Evolutionary conservation across 2,329 filamentous ascomycete genomes (phyloP).

Genomic region (Colletotrichum abscissum): DNA sequence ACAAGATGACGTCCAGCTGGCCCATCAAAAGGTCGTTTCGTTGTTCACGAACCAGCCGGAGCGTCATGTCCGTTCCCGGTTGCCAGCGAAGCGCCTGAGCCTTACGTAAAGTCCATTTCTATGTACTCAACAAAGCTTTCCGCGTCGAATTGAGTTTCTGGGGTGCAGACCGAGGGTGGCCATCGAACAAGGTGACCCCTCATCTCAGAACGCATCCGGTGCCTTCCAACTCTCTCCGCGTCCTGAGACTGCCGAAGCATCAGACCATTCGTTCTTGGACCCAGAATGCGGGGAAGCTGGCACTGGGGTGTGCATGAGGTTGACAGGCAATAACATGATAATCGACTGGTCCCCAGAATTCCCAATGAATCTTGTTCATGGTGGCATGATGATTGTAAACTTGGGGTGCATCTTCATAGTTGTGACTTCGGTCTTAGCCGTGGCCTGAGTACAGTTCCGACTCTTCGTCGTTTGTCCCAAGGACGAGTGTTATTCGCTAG

Average conservation of each 20-base stretch:
- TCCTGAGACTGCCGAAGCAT: slow-evolving; percentile 30
- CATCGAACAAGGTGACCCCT: background rate
- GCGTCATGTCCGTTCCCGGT: slow-evolving; percentile 15
- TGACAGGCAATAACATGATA: slow-evolving; percentile 15
- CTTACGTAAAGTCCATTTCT: slow-evolving; percentile 9
- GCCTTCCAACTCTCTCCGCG: slow-evolving; percentile 23
- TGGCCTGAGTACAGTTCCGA: slow-evolving; percentile 10
- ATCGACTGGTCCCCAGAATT: slow-evolving; percentile 13
- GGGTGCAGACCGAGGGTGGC: background rate
- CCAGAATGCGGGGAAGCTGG: slow-evolving; percentile 30
- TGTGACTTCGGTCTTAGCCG: background rate
- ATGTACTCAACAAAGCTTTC: background rate
- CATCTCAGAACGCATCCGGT: background rate
- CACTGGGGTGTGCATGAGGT: background rate
- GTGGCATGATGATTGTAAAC: slow-evolving; percentile 13
- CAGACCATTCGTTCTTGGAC: slow-evolving; percentile 2
- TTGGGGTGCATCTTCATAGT: slow-evolving; percentile 6
- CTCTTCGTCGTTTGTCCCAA: background rate
- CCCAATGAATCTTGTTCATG: slow-evolving; percentile 1
- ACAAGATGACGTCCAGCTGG: slow-evolving; percentile 16
- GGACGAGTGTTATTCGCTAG: background rate
- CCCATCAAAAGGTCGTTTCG: background rate
- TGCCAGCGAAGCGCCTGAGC: background rate
- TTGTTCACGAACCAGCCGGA: slow-evolving; percentile 9
- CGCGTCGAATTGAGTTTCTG: slow-evolving; percentile 17